A percentile compares a stretch with the other conserved stretches of the same genome.
Conservation (phyloP, 2,329 filamentous ascomycete species). For the Dissoconium aciculare region DNA sequence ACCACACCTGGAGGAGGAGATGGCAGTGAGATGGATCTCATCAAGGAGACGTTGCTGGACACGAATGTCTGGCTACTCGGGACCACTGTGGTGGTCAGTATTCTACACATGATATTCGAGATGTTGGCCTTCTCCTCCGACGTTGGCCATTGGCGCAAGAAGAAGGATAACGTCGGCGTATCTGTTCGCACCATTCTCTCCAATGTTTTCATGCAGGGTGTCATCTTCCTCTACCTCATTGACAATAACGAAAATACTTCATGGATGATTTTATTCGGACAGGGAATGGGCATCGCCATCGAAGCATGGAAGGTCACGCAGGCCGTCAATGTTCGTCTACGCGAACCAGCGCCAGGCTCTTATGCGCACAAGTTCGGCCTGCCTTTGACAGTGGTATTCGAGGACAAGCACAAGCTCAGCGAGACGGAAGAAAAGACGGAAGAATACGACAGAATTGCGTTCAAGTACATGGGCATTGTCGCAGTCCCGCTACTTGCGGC, state of each 20-base stretch:
- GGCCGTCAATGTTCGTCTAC: constrained; percentile 73
- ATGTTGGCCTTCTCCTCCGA: constrained; percentile 94
- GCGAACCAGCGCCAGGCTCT: constrained; percentile 51
- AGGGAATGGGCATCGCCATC: constrained; percentile 67
- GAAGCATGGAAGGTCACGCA: constrained; percentile 96
- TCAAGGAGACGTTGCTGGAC: constrained; percentile 89
- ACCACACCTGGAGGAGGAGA: constrained; percentile 59
- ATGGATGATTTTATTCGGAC: constrained; percentile 95
- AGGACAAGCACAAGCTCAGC: constrained; percentile 91
- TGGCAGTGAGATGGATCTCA: constrained; percentile 86
- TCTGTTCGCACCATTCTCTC: constrained; percentile 90
- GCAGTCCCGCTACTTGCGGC: constrained; percentile 78
- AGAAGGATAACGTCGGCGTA: constrained; percentile 97
- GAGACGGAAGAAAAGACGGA: constrained; percentile 96
- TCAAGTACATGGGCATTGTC: constrained; percentile 88
- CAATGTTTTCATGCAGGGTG: constrained; percentile 91
- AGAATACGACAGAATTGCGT: constrained; percentile 94
- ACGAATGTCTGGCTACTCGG: constrained; percentile 83
- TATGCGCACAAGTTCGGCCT: constrained; percentile 33
- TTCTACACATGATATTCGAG: constrained; percentile 90
- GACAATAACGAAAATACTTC: constrained; percentile 97
- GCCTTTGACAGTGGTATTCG: constrained; percentile 69
- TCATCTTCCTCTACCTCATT: constrained; percentile 92
- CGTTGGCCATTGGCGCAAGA: constrained; percentile 95
- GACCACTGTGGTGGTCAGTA: constrained; percentile 68